Percentiles rank a stretch among this genome's conserved stretches.
These are phyloP conservation scores for Viola odorata DNA, from an alignment of 345 rosid genomes.

Conservation along the genomic window DNA sequence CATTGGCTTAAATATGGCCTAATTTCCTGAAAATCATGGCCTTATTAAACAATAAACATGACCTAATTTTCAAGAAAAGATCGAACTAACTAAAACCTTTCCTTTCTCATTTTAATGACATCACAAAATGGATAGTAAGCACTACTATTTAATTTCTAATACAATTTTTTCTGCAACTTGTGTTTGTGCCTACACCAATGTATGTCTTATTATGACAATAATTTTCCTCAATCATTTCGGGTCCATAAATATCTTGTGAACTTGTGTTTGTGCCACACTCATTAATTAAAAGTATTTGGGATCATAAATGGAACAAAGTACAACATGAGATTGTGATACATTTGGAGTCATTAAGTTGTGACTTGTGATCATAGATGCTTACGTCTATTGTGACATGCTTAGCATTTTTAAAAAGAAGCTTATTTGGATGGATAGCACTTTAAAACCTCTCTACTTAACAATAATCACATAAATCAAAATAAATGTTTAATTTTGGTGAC, in stretches of 20 bases:
- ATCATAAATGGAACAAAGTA: not conserved
- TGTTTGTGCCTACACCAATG: not conserved
- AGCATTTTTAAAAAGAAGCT: no score
- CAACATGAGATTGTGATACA: conserved; percentile 3
- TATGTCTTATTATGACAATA: conserved; percentile 4
- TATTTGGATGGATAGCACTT: no score
- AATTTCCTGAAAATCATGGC: not conserved
- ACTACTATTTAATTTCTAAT: conserved; percentile 9
- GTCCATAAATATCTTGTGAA: no score
- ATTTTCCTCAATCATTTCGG: conserved; percentile 4
- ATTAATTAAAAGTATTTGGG: not conserved
- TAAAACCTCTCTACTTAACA: no score
- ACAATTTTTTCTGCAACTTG: conserved; percentile 18
- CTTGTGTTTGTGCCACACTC: no score
- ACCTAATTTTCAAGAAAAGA: no score
- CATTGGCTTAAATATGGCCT: conserved; percentile 3
- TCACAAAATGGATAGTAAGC: conserved; percentile 8
- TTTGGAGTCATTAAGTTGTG: conserved; percentile 13
- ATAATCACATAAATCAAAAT: no score
- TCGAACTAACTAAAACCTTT: no score
- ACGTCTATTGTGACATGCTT: no score
- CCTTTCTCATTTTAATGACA: no score
- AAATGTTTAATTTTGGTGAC: no score
- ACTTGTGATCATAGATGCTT: not conserved
- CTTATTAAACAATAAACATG: no score